Percentiles rank a stretch among this genome's conserved stretches.
phyloP scores from a whole-genome alignment of 2,329 filamentous ascomycete species.

The Pyricularia pennisetigena region DNA sequence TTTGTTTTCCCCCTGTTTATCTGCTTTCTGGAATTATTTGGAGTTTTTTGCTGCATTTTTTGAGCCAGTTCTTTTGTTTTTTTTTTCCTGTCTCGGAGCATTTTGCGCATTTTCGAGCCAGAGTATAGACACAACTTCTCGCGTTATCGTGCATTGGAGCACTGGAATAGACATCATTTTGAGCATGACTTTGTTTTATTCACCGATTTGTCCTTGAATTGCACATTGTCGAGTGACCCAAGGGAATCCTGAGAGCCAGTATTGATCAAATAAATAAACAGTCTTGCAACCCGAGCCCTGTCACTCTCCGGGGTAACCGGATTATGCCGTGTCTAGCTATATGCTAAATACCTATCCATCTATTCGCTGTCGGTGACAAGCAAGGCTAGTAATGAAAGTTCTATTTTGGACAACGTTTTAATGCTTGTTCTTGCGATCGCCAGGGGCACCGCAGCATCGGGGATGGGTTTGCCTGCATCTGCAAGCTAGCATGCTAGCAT shows the following conservation, averaged over 20 bases:
- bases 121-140: background rate
- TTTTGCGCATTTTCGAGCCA: background rate
- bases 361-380: too few relatives aligned
- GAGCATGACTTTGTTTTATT: background rate
- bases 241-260: background rate
- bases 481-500: background rate
- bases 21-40: background rate
- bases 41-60: background rate
- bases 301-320: background rate
- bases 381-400: background rate
- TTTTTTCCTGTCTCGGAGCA: background rate
- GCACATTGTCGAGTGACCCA: background rate
- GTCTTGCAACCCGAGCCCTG: background rate
- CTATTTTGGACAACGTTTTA: background rate
- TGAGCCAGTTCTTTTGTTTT: background rate
- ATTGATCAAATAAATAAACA: background rate
- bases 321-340: background rate
- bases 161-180: background rate
- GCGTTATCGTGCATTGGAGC: background rate
- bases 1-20: background rate
- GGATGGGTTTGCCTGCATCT: background rate
- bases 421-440: background rate
- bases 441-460: background rate
- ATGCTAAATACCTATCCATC: too few relatives aligned
- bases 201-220: background rate